These are phyloP conservation scores for Collariella sp. DNA, from an alignment of 495 filamentous ascomycete genomes.

Conservation along the genomic window DNA sequence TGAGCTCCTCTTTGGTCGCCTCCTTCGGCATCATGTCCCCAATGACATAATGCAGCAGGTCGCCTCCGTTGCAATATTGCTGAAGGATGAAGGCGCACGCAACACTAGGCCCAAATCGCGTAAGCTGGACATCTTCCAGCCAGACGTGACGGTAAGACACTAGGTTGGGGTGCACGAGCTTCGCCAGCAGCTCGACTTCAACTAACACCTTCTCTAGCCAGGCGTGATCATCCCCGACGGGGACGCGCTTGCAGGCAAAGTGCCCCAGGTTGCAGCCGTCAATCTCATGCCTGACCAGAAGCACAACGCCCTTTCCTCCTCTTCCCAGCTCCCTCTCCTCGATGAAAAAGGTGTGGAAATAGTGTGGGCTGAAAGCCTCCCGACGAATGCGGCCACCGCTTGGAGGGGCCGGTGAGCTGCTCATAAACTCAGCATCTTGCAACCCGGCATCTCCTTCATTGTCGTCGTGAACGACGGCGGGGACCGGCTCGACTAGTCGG, in stretches of 20 bases:
- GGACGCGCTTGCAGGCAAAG: conserved; percentile 95
- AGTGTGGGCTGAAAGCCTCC: conserved; percentile 79
- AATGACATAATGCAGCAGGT: conserved; percentile 76
- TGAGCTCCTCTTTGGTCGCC: conserved; percentile 69
- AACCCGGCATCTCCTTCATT: conserved; percentile 17
- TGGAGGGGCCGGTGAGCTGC: conserved; percentile 41
- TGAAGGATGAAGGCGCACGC: conserved; percentile 95
- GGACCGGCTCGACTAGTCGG: conserved; percentile 36
- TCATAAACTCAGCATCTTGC: conserved; percentile 44
- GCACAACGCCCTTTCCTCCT: conserved; percentile 88
- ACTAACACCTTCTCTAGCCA: conserved; percentile 91
- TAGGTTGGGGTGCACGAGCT: conserved; percentile 87
- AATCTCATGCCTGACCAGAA: conserved; percentile 83
- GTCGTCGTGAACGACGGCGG: conserved; percentile 25
- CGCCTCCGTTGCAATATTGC: conserved; percentile 94
- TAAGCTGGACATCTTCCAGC: conserved; percentile 83
- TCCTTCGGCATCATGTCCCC: conserved; percentile 52
- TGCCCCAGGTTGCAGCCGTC: conserved; percentile 78
- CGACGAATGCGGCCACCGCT: conserved; percentile 63
- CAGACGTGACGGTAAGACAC: conserved; percentile 96
- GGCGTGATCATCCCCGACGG: conserved; percentile 87
- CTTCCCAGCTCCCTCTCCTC: conserved; percentile 77
- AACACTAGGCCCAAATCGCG: conserved; percentile 78
- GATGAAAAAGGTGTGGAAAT: conserved; percentile 86
- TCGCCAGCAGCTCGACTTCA: conserved; percentile 87